These are phyloP conservation scores for Botrytis paeoniae DNA, from an alignment of 2,329 filamentous ascomycete species.

Conservation along the genomic window DNA sequence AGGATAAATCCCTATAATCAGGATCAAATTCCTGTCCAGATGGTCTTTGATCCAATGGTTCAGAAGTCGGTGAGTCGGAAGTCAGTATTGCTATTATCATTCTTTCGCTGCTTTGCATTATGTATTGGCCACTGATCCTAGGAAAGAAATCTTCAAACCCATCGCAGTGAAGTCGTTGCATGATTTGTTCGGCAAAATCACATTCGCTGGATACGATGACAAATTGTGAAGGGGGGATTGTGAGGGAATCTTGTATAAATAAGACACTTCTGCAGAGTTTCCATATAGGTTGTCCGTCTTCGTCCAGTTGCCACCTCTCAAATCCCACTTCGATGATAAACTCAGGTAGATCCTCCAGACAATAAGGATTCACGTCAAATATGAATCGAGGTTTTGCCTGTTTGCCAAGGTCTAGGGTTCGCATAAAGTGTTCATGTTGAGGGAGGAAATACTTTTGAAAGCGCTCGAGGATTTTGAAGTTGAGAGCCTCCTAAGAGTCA, in stretches of 20 bases:
- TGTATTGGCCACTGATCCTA: not conserved
- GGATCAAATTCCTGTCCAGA: not conserved
- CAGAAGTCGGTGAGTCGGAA: rapidly evolving
- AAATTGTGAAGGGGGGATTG: not conserved
- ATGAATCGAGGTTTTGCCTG: not conserved
- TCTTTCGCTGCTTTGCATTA: not conserved
- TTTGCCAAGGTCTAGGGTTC: not conserved
- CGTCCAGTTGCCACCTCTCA: not conserved
- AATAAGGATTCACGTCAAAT: not conserved
- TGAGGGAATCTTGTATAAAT: not conserved
- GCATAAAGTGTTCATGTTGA: not conserved
- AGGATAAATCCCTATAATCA: not conserved
- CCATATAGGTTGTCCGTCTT: not conserved
- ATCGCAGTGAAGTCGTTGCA: not conserved
- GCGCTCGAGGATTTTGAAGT: not conserved
- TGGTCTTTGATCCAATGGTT: not conserved
- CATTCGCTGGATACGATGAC: not conserved
- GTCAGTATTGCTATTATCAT: not conserved
- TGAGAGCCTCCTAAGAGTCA: not conserved
- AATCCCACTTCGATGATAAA: not conserved
- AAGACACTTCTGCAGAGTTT: not conserved
- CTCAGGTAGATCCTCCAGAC: not conserved
- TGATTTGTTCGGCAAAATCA: not conserved
- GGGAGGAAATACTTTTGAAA: not conserved
- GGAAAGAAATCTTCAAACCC: not conserved